Conservation (phyloP, 352 stramenopile genomes). For the Phytophthora chlamydospora region DNA sequence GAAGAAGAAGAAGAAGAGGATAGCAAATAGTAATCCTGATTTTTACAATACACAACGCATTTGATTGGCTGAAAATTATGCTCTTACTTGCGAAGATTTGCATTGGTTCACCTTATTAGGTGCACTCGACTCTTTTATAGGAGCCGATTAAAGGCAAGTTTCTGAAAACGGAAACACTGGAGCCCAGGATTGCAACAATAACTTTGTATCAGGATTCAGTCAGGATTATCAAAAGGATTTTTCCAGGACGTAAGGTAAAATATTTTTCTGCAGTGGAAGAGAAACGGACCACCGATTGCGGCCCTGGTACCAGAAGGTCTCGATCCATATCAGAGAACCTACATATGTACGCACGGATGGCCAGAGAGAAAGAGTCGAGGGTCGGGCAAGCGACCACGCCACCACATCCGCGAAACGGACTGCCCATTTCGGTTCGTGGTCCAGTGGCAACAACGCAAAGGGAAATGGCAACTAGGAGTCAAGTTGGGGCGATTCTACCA, state of each 20-base stretch:
- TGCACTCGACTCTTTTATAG: no score
- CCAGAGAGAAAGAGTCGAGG: not conserved
- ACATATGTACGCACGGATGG: constrained; percentile 18
- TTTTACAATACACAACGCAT: no score
- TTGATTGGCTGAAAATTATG: no score
- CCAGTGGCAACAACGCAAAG: not conserved
- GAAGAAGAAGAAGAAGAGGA: no score
- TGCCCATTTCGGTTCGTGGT: constrained; percentile 15
- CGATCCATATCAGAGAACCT: constrained; percentile 2
- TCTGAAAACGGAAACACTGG: not conserved
- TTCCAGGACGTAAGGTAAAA: not conserved
- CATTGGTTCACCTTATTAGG: no score
- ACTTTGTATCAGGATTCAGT: not conserved
- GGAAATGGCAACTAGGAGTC: constrained; percentile 1
- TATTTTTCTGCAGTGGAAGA: not conserved
- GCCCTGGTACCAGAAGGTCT: constrained; percentile 1
- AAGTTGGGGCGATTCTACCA: constrained; percentile 6
- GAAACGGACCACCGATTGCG: not conserved
- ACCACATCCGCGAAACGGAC: constrained; percentile 1
- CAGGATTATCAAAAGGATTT: constrained; percentile 1
- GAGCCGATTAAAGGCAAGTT: no score
- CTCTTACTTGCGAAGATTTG: no score
- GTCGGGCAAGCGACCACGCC: constrained; percentile 3
- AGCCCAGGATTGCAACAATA: constrained; percentile 3
- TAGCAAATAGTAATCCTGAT: no score